These are phyloP conservation scores for Holtermannia corniformis DNA, from an alignment of 768 basidiomycete species.

Conservation along the genomic window DNA sequence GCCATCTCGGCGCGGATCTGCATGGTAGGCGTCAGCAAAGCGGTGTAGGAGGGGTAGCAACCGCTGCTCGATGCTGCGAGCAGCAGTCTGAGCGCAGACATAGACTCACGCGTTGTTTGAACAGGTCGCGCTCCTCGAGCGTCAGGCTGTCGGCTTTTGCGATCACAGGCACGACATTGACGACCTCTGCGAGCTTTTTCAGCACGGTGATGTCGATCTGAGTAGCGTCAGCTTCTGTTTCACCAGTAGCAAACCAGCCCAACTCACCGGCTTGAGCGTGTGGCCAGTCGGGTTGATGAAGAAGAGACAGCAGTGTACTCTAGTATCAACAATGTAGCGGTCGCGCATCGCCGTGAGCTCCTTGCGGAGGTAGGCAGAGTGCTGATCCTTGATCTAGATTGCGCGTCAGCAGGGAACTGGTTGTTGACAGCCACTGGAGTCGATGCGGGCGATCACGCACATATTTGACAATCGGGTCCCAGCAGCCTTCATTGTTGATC, in stretches of 20 bases:
- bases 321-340: slow-evolving; percentile 95
- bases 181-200: slow-evolving; percentile 97
- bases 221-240: neutral
- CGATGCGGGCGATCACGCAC: slow-evolving; percentile 53
- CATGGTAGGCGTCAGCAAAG: neutral
- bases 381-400: slow-evolving; percentile 62
- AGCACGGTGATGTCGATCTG: slow-evolving; percentile 92
- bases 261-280: slow-evolving; percentile 62
- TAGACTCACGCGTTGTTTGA: slow-evolving; percentile 75
- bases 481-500: slow-evolving; percentile 98
- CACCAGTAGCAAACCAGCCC: neutral
- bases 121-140: slow-evolving; percentile 77
- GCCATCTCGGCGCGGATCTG: slow-evolving; percentile 88
- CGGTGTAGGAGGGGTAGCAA: neutral
- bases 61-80: neutral
- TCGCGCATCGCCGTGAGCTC: slow-evolving; percentile 98
- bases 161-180: slow-evolving; percentile 98
- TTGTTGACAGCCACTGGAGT: neutral
- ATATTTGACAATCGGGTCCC: slow-evolving; percentile 98
- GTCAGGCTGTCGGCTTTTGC: slow-evolving; percentile 95
- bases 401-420: neutral
- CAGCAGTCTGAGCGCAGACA: neutral
- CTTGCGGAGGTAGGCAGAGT: slow-evolving; percentile 96
- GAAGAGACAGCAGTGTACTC: slow-evolving; percentile 95
- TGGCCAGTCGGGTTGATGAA: slow-evolving; percentile 99